These are phyloP conservation scores for Volvariella volvacea DNA, from an alignment of 1,284 basidiomycete genomes.

Conservation along the genomic window DNA sequence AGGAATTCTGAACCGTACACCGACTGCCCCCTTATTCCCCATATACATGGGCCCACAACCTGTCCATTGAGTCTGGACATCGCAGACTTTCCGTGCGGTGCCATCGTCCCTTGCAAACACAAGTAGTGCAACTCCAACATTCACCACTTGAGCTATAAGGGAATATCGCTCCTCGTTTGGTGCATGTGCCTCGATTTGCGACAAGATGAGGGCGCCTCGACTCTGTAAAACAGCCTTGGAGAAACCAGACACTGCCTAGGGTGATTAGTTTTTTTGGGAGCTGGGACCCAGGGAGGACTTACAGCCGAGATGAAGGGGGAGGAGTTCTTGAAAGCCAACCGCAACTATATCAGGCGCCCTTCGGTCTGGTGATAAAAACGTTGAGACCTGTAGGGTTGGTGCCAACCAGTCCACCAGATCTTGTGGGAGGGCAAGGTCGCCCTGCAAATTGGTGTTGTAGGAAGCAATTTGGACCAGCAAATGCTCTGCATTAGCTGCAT, in stretches of 20 bases:
- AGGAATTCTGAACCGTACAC: slow-evolving; percentile 73
- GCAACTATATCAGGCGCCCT: slow-evolving; percentile 78
- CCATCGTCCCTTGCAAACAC: slow-evolving; percentile 75
- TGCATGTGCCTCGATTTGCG: slow-evolving; percentile 62
- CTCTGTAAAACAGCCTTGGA: slow-evolving; percentile 57
- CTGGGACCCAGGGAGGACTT: slow-evolving; percentile 23
- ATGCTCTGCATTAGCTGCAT: slow-evolving; percentile 21
- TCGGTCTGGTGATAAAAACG: slow-evolving; percentile 53
- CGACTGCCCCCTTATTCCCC: slow-evolving; percentile 97
- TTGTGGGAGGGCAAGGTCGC: slow-evolving; percentile 62
- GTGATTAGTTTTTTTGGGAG: background rate
- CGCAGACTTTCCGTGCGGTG: slow-evolving; percentile 50
- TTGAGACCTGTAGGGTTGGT: slow-evolving; percentile 70
- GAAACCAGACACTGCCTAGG: slow-evolving; percentile 48
- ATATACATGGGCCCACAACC: slow-evolving; percentile 72
- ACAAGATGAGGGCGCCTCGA: slow-evolving; percentile 56
- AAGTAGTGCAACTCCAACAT: slow-evolving; percentile 75
- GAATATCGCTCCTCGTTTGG: slow-evolving; percentile 65
- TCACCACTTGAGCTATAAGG: slow-evolving; percentile 67
- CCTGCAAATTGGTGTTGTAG: slow-evolving; percentile 83
- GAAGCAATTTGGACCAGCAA: slow-evolving; percentile 76
- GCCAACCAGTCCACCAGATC: slow-evolving; percentile 80
- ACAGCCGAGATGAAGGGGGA: slow-evolving; percentile 79
- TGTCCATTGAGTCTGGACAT: slow-evolving; percentile 73
- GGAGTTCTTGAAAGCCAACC: slow-evolving; percentile 85